Conservation (phyloP, 441 rosid genomes). For the Viola pubescens region DNA sequence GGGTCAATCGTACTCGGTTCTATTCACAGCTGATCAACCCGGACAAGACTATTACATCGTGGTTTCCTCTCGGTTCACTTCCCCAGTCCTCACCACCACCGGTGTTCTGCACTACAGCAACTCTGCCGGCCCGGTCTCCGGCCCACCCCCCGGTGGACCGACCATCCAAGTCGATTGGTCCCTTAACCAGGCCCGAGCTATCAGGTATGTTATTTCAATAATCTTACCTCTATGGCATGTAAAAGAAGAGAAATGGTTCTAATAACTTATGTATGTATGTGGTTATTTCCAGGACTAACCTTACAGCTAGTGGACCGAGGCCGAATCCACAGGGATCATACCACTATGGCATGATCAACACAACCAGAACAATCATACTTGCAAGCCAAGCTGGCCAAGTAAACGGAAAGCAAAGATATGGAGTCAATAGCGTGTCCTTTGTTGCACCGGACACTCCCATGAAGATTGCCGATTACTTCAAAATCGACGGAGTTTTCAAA, state of each 20-base stretch:
- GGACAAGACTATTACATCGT: conserved; percentile 73
- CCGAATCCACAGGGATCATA: conserved; percentile 98
- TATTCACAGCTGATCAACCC: conserved; percentile 82
- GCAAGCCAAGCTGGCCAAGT: conserved; percentile 67
- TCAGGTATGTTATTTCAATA: conserved; percentile 37
- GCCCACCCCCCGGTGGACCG: conserved; percentile 75
- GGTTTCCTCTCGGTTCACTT: conserved; percentile 73
- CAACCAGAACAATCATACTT: conserved; percentile 57
- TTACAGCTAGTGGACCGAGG: conserved; percentile 96
- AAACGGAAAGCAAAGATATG: conserved; percentile 83
- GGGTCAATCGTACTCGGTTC: conserved; percentile 78
- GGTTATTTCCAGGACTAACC: conserved; percentile 57
- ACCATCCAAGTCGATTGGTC: conserved; percentile 80
- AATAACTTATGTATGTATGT: not conserved
- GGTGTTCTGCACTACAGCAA: conserved; percentile 67
- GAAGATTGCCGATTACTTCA: conserved; percentile 79
- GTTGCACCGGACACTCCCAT: conserved; percentile 77
- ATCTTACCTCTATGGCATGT: not conserved
- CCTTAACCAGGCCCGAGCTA: conserved; percentile 80
- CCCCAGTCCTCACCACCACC: conserved; percentile 41
- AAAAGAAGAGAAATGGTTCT: not conserved
- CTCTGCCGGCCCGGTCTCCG: conserved; percentile 62
- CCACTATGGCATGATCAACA: conserved; percentile 87
- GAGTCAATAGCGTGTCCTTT: conserved; percentile 73
- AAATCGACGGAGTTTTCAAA: conserved; percentile 64